Conservation (phyloP, 2,329 filamentous ascomycete genomes). For the Xylariomycetidae sp. region DNA sequence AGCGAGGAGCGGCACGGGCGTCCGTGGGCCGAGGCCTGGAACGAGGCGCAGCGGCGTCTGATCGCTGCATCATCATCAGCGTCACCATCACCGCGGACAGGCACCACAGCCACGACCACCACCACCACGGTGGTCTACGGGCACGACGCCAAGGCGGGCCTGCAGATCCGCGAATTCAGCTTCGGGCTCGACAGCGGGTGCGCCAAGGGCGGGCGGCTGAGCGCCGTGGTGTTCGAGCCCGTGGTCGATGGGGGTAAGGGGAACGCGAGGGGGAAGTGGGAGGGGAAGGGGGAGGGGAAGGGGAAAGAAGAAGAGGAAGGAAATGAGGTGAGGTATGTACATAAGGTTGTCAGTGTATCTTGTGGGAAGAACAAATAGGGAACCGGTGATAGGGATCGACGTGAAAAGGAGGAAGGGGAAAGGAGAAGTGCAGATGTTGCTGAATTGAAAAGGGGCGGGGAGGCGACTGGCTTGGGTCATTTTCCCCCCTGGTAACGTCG, state of each 20-base stretch:
- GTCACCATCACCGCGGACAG: no score
- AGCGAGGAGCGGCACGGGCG: constrained; percentile 47
- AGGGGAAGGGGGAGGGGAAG: constrained; percentile 20
- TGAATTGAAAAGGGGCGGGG: no score
- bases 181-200: constrained; percentile 86
- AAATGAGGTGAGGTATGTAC: background rate
- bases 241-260: background rate
- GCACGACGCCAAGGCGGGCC: constrained; percentile 72
- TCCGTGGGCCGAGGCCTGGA: constrained; percentile 65
- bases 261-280: constrained; percentile 5
- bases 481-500: no score
- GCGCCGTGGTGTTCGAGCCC: constrained; percentile 72
- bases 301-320: constrained; percentile 1
- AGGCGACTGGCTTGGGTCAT: no score
- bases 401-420: constrained; percentile 2
- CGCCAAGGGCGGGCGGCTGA: constrained; percentile 68
- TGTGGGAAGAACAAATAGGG: background rate
- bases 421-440: no score
- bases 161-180: constrained; percentile 59
- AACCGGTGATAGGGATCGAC: constrained; percentile 1
- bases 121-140: constrained; percentile 76
- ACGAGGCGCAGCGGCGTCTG: constrained; percentile 39
- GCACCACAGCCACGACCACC: constrained; percentile 28
- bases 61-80: no score
- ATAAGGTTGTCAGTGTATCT: constrained; percentile 8